Percentiles rank a stretch among this genome's conserved stretches.
These are phyloP conservation scores for Puccinia coronata DNA, from an alignment of 1,284 basidiomycete species.

Conservation along the genomic window DNA sequence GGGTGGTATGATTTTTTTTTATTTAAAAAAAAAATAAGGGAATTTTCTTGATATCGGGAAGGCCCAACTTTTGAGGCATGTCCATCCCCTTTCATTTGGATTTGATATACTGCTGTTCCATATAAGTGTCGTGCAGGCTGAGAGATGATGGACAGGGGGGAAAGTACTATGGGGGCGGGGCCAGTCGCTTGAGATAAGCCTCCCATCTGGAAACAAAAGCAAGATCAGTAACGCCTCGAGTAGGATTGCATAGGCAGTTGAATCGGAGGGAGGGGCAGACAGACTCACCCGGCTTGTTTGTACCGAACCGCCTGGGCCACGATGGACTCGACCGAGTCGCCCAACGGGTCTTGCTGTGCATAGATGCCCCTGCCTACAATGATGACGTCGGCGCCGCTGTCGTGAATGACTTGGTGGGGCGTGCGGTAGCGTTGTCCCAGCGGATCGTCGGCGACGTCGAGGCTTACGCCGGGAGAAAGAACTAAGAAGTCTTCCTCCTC, in stretches of 20 bases:
- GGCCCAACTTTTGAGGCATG: too few relatives aligned
- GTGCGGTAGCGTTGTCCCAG: constrained; percentile 98
- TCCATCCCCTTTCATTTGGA: too few relatives aligned
- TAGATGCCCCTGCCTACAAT: constrained; percentile 97
- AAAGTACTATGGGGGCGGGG: not conserved
- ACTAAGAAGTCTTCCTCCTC: constrained; percentile 77
- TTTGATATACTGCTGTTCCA: too few relatives aligned
- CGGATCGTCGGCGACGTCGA: constrained; percentile 77
- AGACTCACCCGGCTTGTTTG: constrained; percentile 43
- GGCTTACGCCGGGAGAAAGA: constrained; percentile 87
- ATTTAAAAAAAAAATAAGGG: too few relatives aligned
- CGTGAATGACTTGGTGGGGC: constrained; percentile 77
- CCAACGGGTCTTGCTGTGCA: constrained; percentile 65
- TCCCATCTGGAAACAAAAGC: constrained; percentile 34
- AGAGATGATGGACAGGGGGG: too few relatives aligned
- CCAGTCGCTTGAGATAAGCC: constrained; percentile 39
- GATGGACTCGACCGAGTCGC: constrained; percentile 7
- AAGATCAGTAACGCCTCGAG: not conserved
- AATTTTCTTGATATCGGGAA: too few relatives aligned
- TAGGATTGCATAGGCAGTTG: not conserved
- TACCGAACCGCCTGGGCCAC: constrained; percentile 34
- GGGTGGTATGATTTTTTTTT: too few relatives aligned
- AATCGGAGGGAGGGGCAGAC: too few relatives aligned
- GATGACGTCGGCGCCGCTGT: constrained; percentile 92
- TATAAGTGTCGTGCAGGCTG: too few relatives aligned